These are phyloP conservation scores for Elongisporangium prolatum DNA, from an alignment of 352 stramenopile genomes.

Conservation along the genomic window DNA sequence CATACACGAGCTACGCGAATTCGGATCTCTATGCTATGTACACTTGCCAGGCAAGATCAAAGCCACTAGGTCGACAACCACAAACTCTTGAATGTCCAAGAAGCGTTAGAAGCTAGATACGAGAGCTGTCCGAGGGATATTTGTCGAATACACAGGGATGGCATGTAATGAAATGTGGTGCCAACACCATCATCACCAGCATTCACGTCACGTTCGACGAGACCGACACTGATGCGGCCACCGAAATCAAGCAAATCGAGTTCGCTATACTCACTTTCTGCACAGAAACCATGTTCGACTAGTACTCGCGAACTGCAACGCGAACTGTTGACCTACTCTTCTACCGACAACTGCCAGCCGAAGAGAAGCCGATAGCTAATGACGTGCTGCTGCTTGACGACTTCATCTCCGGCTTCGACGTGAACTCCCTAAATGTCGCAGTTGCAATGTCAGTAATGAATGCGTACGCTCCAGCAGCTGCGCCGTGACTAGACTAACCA, in stretches of 20 bases:
- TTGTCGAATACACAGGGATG: conserved; percentile 3
- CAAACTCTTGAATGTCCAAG: too few relatives aligned
- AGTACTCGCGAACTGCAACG: not conserved
- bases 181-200: not conserved
- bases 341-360: conserved; percentile 4
- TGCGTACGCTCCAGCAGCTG: too few relatives aligned
- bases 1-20: too few relatives aligned
- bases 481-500: too few relatives aligned
- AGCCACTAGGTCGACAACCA: not conserved
- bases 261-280: not conserved
- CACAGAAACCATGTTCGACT: not conserved
- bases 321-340: conserved; percentile 1
- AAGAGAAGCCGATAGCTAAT: not conserved
- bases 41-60: conserved; percentile 2
- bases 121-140: conserved; percentile 5
- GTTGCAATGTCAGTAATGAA: too few relatives aligned
- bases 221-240: not conserved
- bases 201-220: conserved; percentile 4
- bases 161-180: not conserved
- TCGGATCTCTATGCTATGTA: too few relatives aligned
- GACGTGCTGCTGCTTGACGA: too few relatives aligned
- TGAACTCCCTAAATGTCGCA: too few relatives aligned
- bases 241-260: not conserved
- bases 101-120: conserved; percentile 7
- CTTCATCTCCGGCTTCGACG: too few relatives aligned